Evolutionary conservation across 1,284 basidiomycete genomes (phyloP).

Genomic region (Puccinia triticina): DNA sequence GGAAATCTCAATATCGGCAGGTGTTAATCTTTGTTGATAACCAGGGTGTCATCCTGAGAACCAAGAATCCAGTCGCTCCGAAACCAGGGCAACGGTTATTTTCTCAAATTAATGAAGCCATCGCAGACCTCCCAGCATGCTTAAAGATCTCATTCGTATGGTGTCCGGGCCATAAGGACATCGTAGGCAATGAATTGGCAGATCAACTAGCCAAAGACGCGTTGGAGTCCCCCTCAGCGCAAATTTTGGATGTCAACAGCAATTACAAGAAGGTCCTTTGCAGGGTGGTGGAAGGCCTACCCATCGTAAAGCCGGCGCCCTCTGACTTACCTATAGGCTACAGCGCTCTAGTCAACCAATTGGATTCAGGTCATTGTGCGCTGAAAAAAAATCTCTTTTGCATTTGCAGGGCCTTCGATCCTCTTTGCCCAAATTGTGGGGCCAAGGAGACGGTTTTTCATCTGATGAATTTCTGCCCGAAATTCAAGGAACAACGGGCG

Average conservation of each 20-base stretch:
- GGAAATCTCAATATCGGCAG: no score
- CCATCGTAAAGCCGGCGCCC: background rate
- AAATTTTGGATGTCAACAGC: background rate
- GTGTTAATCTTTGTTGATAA: background rate
- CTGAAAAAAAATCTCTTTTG: background rate
- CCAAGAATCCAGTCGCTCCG: background rate
- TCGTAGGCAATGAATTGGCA: background rate
- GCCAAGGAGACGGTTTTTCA: background rate
- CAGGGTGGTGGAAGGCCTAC: no score
- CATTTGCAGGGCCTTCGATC: background rate
- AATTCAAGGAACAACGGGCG: background rate
- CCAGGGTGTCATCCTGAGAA: background rate
- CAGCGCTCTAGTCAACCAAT: background rate
- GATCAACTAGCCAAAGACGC: no score
- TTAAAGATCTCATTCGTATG: background rate
- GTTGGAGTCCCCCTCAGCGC: no score
- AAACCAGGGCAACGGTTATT: background rate
- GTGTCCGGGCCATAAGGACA: background rate
- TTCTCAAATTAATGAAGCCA: background rate
- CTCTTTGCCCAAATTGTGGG: background rate
- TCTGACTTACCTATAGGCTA: background rate
- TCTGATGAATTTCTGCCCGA: background rate
- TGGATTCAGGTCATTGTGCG: no score
- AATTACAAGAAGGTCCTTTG: background rate
- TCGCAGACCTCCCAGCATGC: no score